Conservation (phyloP, 257 asterid species). For the Fraxinus anomala region DNA sequence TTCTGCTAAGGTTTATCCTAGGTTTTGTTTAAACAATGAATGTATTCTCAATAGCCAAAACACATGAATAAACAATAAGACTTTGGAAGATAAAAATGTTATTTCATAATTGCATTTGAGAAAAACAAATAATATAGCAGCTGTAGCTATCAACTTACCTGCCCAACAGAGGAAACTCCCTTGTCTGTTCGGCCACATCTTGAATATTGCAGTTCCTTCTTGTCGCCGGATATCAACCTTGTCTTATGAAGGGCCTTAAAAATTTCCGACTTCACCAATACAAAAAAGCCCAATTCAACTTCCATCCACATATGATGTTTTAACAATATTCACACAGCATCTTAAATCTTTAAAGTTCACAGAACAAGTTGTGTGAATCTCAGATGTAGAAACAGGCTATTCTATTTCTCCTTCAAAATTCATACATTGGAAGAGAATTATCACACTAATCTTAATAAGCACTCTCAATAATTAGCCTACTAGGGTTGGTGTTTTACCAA, state of each 20-base stretch:
- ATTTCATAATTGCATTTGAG: constrained; percentile 14
- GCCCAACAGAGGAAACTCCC: constrained; percentile 99
- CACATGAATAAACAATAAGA: constrained; percentile 10
- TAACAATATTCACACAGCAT: background rate
- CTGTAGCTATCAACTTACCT: constrained; percentile 49
- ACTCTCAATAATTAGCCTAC: background rate
- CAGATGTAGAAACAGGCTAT: constrained; percentile 17
- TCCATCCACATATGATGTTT: constrained; percentile 9
- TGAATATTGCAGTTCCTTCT: constrained; percentile 78
- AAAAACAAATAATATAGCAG: constrained; percentile 24
- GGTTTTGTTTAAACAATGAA: constrained; percentile 21
- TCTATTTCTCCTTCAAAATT: constrained; percentile 14
- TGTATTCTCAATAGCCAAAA: constrained; percentile 1
- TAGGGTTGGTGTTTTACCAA: too few species aligned
- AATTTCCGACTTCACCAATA: constrained; percentile 73
- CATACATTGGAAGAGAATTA: constrained; percentile 5
- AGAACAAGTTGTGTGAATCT: constrained; percentile 7
- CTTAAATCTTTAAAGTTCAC: constrained; percentile 6
- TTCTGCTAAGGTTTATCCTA: constrained; percentile 2
- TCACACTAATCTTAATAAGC: constrained; percentile 11
- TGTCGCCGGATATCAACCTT: constrained; percentile 75
- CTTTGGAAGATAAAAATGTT: constrained; percentile 2
- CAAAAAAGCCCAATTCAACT: constrained; percentile 20
- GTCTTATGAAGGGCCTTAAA: constrained; percentile 80
- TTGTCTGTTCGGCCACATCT: constrained; percentile 99